Percentiles rank a stretch among this genome's conserved stretches.
Conservation (phyloP, 2,329 filamentous ascomycete genomes). For the Aureobasidium sp. region DNA sequence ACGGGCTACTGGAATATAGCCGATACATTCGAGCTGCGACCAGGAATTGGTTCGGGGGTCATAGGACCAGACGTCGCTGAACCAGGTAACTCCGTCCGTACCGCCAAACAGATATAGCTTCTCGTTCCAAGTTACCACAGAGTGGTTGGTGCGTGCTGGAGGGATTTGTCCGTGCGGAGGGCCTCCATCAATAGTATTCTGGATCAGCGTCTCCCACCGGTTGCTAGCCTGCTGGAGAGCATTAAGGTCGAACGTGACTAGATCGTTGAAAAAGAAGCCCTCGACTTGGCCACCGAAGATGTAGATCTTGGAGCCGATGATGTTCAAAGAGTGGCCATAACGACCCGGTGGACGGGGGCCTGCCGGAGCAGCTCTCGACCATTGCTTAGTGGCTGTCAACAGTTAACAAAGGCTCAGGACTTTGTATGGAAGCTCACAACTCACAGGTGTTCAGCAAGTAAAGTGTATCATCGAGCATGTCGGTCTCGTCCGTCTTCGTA, state of each 20-base stretch:
- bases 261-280: constrained; percentile 95
- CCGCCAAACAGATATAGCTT: constrained; percentile 96
- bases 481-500: constrained; percentile 90
- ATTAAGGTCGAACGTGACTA: constrained; percentile 92
- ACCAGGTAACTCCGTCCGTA: constrained; percentile 93
- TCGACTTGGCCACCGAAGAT: constrained; percentile 97
- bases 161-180: constrained; percentile 61
- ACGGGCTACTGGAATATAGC: constrained; percentile 87
- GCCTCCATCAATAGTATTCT: constrained; percentile 59
- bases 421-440: constrained; percentile 30
- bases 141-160: constrained; percentile 89
- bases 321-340: constrained; percentile 94
- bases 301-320: constrained; percentile 92
- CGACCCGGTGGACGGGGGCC: constrained; percentile 80
- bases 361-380: constrained; percentile 87
- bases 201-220: constrained; percentile 87
- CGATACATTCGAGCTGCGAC: constrained; percentile 89
- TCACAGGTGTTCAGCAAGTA: constrained; percentile 96
- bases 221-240: constrained; percentile 86
- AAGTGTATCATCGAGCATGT: constrained; percentile 86
- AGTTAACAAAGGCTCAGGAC: constrained; percentile 24
- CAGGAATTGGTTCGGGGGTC: constrained; percentile 77
- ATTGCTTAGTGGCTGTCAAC: constrained; percentile 79
- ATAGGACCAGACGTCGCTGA: constrained; percentile 98
- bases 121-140: constrained; percentile 84